These are phyloP conservation scores for Globisporangium acanthophoron DNA, from an alignment of 352 stramenopile genomes.

Conservation along the genomic window DNA sequence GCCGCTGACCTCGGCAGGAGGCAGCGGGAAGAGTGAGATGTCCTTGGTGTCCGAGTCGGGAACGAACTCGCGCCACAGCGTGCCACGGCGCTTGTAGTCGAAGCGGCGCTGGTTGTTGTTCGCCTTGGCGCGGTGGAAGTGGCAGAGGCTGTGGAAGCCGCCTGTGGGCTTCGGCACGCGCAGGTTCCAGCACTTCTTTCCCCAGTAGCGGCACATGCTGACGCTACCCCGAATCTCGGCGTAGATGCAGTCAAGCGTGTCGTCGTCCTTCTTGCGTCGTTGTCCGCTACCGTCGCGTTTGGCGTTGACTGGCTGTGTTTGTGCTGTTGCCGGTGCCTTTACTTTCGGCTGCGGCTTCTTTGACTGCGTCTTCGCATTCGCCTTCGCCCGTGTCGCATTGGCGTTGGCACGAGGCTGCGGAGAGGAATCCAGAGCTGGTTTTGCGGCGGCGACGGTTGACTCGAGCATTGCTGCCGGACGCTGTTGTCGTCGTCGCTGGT, in stretches of 20 bases:
- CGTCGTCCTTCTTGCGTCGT: constrained; percentile 9
- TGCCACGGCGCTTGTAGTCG: constrained; percentile 16
- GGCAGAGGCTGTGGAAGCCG: constrained; percentile 21
- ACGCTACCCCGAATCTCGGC: constrained; percentile 9
- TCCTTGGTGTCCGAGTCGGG: constrained; percentile 5
- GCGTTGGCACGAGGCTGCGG: too few species aligned
- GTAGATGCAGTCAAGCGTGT: constrained; percentile 12
- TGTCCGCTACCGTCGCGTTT: too few species aligned
- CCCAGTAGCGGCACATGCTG: constrained; percentile 16
- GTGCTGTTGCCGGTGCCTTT: too few species aligned
- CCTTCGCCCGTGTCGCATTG: too few species aligned
- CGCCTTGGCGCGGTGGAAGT: constrained; percentile 20
- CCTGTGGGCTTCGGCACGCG: constrained; percentile 22
- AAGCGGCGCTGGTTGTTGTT: constrained; percentile 24
- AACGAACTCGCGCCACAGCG: constrained; percentile 8
- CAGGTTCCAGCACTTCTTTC: constrained; percentile 16
- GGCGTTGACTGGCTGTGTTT: too few species aligned
- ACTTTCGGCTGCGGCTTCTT: too few species aligned
- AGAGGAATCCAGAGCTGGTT: too few species aligned
- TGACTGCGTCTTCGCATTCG: too few species aligned
- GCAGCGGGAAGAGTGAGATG: constrained; percentile 7
- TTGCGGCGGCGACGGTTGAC: too few species aligned
- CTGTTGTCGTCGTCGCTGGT: too few species aligned
- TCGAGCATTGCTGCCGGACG: too few species aligned
- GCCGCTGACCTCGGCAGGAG: too few species aligned